Evolutionary conservation across 2,329 filamentous ascomycete genomes (phyloP), one percentile per base, ranked within the genome.

Genomic region (Nothophoma quercina): DNA sequence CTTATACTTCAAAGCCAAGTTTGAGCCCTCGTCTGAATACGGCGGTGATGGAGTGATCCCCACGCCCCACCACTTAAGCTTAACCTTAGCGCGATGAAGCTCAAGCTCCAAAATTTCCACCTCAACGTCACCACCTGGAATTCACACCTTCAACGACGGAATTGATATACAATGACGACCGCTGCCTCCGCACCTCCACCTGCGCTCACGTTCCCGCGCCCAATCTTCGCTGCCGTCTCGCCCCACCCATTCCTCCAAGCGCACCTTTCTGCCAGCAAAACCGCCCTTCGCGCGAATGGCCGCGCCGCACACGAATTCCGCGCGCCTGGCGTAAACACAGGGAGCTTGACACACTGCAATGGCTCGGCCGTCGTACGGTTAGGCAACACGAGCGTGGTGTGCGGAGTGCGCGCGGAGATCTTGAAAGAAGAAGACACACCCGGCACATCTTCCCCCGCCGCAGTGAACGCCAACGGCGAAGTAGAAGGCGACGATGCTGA

Each of bases 351-450:
- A 0, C 92, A 99, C 73, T 89, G 91, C 49, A 88, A 96, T 70
- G 95, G 95, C 43, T 96, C 91, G 65, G 89, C 93, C 1, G 88
- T 98, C 0, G 89, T 98, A 41, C 86, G 95, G 28, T 81, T 90
- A 43, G 95, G 95, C 38, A 91, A 96, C 73, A 98, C 93, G 1
- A 92, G 91, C 1, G 91, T 93, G n/a, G 93, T 99, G 29, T 97
- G 93, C 71, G 95, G 93, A 51, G 86, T 99, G 16, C 86, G 93
- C 35, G 93, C 83, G 44, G 95, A 99, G 77, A 87, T 96, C 6
- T 80, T 99, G 21, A 81, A 87, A 39, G 87, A 89, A 2, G 82
- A 84, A 41, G 86, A 91, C 70, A 90, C 96, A 53, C 87, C 88
- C 39, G 86, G 85, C 64, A 88, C 85, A 52, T 73, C 77, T 64